These are phyloP conservation scores for Viridothelium virens DNA, from an alignment of 495 filamentous ascomycete species.

Conservation along the genomic window DNA sequence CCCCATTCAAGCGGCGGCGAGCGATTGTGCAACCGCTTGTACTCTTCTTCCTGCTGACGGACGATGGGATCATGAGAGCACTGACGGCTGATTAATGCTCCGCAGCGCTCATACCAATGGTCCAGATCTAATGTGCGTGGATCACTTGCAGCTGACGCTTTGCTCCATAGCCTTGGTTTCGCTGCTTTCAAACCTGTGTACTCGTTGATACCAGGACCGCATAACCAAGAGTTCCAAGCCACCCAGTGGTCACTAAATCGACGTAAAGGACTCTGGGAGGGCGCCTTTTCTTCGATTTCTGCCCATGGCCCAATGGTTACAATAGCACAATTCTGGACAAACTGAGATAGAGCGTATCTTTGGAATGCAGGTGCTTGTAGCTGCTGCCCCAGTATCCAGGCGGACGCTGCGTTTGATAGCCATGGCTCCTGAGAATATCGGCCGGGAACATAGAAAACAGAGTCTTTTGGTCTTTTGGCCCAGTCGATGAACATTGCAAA, in stretches of 20 bases:
- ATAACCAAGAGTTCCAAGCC: conserved; percentile 16
- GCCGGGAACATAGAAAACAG: not conserved
- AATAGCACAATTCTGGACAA: conserved; percentile 19
- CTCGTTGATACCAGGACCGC: not conserved
- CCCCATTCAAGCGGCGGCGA: not conserved
- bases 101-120: not conserved
- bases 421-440: conserved; percentile 18
- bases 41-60: not conserved
- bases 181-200: not conserved
- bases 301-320: conserved; percentile 16
- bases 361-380: conserved; percentile 14
- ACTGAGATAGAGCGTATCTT: conserved; percentile 17
- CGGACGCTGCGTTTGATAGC: conserved; percentile 14
- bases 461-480: not conserved
- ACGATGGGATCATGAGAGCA: not conserved
- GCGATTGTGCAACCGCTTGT: not conserved
- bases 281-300: conserved; percentile 15
- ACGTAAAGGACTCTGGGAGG: conserved; percentile 11
- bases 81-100: not conserved
- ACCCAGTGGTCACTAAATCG: conserved; percentile 24
- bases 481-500: not conserved
- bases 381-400: conserved; percentile 15
- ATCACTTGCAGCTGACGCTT: not conserved
- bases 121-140: not conserved
- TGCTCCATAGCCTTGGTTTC: no score